Conservation (phyloP, 441 rosid species). For the Euphorbia corollata region DNA sequence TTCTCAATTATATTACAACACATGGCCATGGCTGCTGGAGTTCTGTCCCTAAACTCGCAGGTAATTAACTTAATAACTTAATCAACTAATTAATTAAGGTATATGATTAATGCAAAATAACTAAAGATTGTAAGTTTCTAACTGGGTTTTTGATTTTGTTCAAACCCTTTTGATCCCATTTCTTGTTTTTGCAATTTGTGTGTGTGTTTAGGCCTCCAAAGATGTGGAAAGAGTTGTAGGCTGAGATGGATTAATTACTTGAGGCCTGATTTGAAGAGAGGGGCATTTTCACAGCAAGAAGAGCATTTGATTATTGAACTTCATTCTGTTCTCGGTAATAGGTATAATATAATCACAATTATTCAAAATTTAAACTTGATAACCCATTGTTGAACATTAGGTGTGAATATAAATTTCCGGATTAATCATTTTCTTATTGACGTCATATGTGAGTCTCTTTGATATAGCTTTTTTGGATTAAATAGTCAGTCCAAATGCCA, state of each 20-base stretch:
- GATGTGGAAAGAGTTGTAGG: slow-evolving; percentile 82
- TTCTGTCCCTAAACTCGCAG: slow-evolving; percentile 79
- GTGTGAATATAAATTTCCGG: no score
- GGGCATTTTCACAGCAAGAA: slow-evolving; percentile 68
- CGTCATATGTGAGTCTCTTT: no score
- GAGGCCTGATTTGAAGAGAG: slow-evolving; percentile 88
- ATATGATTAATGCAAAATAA: slow-evolving; percentile 4
- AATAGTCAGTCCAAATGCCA: no score
- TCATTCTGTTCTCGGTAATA: slow-evolving; percentile 65
- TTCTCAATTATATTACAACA: slow-evolving; percentile 54
- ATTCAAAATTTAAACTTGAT: no score
- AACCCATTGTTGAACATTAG: no score
- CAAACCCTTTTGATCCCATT: not conserved
- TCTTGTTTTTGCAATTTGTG: not conserved
- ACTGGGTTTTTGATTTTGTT: not conserved
- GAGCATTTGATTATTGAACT: slow-evolving; percentile 69
- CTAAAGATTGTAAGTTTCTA: not conserved
- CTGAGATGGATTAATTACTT: slow-evolving; percentile 77
- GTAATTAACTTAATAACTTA: slow-evolving; percentile 21
- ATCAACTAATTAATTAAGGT: not conserved
- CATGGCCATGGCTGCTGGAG: slow-evolving; percentile 90
- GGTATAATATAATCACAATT: slow-evolving; percentile 25
- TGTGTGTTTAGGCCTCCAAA: slow-evolving; percentile 47
- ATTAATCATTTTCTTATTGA: no score
- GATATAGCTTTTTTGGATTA: no score